Evolutionary conservation across 768 basidiomycete genomes (phyloP), one percentile per base, ranked within the genome.

Genomic region (Ramaria rubella): DNA sequence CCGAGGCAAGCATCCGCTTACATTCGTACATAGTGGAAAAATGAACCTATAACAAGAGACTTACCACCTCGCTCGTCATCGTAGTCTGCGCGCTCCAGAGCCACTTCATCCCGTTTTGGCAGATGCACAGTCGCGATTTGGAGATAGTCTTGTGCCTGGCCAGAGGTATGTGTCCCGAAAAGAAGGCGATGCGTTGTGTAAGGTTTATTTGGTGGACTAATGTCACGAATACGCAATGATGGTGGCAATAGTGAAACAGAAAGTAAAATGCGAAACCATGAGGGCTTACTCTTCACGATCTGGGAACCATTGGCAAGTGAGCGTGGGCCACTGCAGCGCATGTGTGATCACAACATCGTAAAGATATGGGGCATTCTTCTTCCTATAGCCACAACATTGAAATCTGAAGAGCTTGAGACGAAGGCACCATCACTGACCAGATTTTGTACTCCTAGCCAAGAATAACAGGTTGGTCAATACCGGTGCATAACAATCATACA

Each of bases 271-370:
- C 38, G 8, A 55, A 34, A 27, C 3, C 17, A 36, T n/a, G 31
- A 54, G 9, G 11, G 72, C 90, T 66, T 63, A 94, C 94, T 83
- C 81, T 72, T 97, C 91, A 70, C 85, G 87, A 77, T 99, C 96
- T 0, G 96, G 96, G 70, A 99, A 90, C 96, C 96, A 99, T 73
- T 98, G 96, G 69, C 91, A 94, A 4, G 96, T 99, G 66, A 99
- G 69, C 65, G 87, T 92, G 19, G 96, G 96, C 96, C 96, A 99
- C 71, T 96, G 93, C 49, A 98, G 78, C 30, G 95, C 95, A 68
- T 98, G 95, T 1, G 95, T 97, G 64, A 99, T 87, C 61, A 99
- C 91, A 23, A 95, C 79, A 71, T 99, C 96, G 70, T 99, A 99
- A 14, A 98, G 82, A 73, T 95, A 98, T 12, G 94, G 95, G 52